phyloP scores from a whole-genome alignment of 2,329 filamentous ascomycete species.

The Neonectria punicea region DNA sequence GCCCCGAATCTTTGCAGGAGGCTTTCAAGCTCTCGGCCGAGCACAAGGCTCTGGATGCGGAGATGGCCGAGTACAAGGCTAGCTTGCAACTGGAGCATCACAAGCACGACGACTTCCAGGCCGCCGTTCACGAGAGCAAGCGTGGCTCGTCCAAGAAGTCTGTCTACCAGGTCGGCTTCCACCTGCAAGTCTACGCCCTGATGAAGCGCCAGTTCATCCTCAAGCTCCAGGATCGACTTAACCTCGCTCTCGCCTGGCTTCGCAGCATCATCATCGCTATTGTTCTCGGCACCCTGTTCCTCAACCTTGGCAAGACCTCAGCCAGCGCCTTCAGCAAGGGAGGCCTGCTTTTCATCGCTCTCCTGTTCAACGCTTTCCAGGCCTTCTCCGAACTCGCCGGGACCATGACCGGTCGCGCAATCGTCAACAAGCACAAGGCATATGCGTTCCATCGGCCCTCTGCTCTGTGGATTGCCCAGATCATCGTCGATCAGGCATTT shows the following conservation, averaged over 20 bases:
- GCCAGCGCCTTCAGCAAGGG: constrained; percentile 83
- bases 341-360: constrained; percentile 81
- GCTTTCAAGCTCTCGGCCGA: constrained; percentile 76
- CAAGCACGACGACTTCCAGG: constrained; percentile 79
- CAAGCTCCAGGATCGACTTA: constrained; percentile 87
- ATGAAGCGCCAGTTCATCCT: constrained; percentile 87
- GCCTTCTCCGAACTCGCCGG: constrained; percentile 81
- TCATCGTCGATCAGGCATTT: constrained; percentile 81
- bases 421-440: constrained; percentile 85
- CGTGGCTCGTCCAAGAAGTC: constrained; percentile 78
- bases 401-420: constrained; percentile 79
- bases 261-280: constrained; percentile 78
- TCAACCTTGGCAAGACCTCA: constrained; percentile 72
- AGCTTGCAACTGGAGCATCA: constrained; percentile 71
- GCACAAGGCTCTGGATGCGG: constrained; percentile 65
- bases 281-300: constrained; percentile 82
- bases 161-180: constrained; percentile 85
- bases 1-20: constrained; percentile 71
- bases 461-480: constrained; percentile 85
- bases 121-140: constrained; percentile 82
- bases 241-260: constrained; percentile 77
- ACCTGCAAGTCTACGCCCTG: constrained; percentile 83
- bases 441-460: constrained; percentile 87
- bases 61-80: constrained; percentile 77
- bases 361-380: constrained; percentile 89